Evolutionary conservation across 495 filamentous ascomycete genomes (phyloP).

Genomic region (Hypoxylon fragiforme): DNA sequence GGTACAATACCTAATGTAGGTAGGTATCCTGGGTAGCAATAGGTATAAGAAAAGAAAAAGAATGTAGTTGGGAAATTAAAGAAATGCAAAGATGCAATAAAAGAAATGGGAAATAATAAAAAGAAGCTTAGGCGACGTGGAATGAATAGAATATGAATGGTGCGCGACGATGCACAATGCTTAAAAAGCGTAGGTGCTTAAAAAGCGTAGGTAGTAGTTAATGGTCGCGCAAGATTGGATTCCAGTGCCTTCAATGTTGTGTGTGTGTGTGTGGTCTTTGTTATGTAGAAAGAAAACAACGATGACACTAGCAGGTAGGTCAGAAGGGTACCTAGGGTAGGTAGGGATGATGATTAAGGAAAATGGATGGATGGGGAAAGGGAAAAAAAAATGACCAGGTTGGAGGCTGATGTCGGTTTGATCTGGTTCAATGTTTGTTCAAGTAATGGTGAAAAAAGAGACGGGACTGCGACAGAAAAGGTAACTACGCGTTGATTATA

Average conservation of each 20-base stretch:
- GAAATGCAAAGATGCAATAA: not conserved
- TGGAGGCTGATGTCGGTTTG: too few species aligned
- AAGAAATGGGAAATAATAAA: too few species aligned
- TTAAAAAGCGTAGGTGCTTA: not conserved
- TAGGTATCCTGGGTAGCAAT: too few species aligned
- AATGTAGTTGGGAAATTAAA: not conserved
- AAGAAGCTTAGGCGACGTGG: not conserved
- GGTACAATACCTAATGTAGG: too few species aligned
- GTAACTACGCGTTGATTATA: not conserved
- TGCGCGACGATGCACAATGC: slow-evolving; percentile 15
- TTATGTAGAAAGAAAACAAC: slow-evolving; percentile 18
- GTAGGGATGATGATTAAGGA: too few species aligned
- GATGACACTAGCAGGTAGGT: not conserved
- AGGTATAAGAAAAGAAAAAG: too few species aligned
- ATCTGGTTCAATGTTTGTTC: not conserved
- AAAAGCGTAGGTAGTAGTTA: too few species aligned
- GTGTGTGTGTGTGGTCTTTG: not conserved
- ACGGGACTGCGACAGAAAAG: not conserved
- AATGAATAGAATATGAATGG: slow-evolving; percentile 3
- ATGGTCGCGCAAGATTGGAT: slow-evolving; percentile 15
- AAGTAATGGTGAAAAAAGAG: not conserved
- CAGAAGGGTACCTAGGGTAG: too few species aligned
- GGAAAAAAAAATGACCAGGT: too few species aligned
- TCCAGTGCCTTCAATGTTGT: not conserved
- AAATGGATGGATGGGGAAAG: too few species aligned